Base-by-base conservation (phyloP, 306 rosid genomes). In the Pyrus communis region DNA sequence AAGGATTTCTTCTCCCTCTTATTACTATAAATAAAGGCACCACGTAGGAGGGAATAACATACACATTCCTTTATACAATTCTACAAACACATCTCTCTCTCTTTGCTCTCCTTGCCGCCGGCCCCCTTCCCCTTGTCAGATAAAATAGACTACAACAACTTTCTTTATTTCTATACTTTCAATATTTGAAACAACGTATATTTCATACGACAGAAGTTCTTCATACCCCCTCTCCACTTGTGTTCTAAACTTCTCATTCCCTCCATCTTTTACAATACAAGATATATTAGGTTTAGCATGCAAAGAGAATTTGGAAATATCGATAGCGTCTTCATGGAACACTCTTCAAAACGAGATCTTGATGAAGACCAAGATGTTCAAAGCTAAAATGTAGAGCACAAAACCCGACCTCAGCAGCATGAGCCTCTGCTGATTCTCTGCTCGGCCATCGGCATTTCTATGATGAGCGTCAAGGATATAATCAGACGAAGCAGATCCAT, bases 361-460 rank as follows among this genome's bases (percentile, higher is more conserved):
- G 85, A 92, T 83, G 75, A 95, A 95, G 79, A 92, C 99, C 73
- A 92, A 22, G 70, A 92, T 80, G 82, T 95, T 83, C 65, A 92
- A 69, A 74, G 90, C 93, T 79, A 95, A 87, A 82, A 92, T 90
- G 82, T 95, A 92, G 69, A 92, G 91, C 86, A 95, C 99, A 28
- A 92, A 90, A 66, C 93, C 87, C 45, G 97, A 92, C 85, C 99
- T 83, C 69, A 95, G 86, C 52, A 92, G 84, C 97, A 92, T 88
- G 43, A 88, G 86, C 86, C 90, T 90, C 81, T 93, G 91, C 80
- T 90, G 98, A 84, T 75, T 87, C 83, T 88, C 99, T 63, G 79
- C 82, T 79, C 90, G 91, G 75, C 89, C 88, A 62, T 86, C 91
- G 28, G 80, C 74, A 78, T 85, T 85, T 85, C 78, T 90, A 77